Base-by-base conservation (phyloP, 768 basidiomycete genomes). In the Suillus hirtellus region DNA sequence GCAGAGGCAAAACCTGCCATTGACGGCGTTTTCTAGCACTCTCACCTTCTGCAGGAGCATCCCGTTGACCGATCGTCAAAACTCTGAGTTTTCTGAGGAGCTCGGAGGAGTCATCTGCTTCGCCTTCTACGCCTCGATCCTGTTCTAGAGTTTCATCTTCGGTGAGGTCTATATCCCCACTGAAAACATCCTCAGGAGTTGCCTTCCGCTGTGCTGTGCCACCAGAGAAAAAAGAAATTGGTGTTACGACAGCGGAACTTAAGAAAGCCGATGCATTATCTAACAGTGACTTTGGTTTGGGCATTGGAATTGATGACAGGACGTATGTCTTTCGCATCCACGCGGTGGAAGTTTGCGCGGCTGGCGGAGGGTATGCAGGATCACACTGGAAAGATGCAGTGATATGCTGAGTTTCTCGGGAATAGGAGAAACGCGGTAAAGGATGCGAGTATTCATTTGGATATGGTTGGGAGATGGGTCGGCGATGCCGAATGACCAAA, bases 131-230 rank as follows among this genome's bases (percentile, higher is more conserved):
- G 7, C 85, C 86, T 27, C 88, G 81, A 59, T 95, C 92, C 66
- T 88, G 86, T 64, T 94, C 92, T 60, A 92, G 71, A 19, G 93
- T 81, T 67, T 95, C 92, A 62, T 92, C 86, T 69, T 93, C 92
- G 50, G 81, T 76, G 65, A 95, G 70, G 68, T 94, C 92, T 62
- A 92, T 88, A 64, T 84, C 82, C 40, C 83, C 84, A 63, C 80
- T 78, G 69, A 86, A 87, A 37, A 92, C 87, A 40, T 88, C 84
- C 56, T 91, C 89, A 2, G 89, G 87, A 8, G 82, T 87, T 34
- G 85, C 79, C 56, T 79, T 79, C 19, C 72, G 67, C 1, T 77
- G 70, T 10, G 68, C 14, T 11, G 67, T 61, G 24, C 64, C 73
- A 42, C 78, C 84, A 46, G 79, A 77, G 61, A 89, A 77, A 60